Evolutionary conservation across 352 stramenopile genomes (phyloP), one percentile per base, ranked within the genome.

Genomic region (Pythium oligandrum): DNA sequence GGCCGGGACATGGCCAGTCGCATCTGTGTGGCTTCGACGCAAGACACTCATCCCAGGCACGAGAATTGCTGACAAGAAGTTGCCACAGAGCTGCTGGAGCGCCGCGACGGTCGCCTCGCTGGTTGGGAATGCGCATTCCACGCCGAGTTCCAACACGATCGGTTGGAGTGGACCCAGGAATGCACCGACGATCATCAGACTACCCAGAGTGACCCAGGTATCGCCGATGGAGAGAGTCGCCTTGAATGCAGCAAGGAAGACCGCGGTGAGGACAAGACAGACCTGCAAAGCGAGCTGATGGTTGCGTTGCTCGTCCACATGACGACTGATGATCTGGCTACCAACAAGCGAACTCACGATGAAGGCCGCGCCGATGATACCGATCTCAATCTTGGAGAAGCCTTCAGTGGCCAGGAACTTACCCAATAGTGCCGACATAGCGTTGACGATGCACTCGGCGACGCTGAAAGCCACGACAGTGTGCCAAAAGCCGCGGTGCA

Each of bases 31-130:
- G 0, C 56, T 74, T 3, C 71, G 60, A 30, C 72, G 64, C 8
- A 86, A 36, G 3, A 70, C 53, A 51, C 73, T 83, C 7, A 90
- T 51, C 0, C 64, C 64, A 8, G 77, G 80, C 8, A 90, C 77
- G 0, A 82, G 17, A 36, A 86, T 67, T 6, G 77, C 80, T 31
- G 78, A 89, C 2, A 91, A 49, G 30, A 89, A 85, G 51, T 91
- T 91, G 7, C 80, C 80, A 56, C 75, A 89, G 45, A 91, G 75
- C 40, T 91, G 80, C 40, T 89, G 78, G 1, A 91, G 64, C 17
- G 80, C 80, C 17, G 80, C 80, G 43, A 91, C 80, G 0, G 80
- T 89, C 4, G 80, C 76, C 47, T 88, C 80, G 42, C 78, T 91
- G 3, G 80, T 91, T 6, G 80, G 80, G 44, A 83, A 86, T 3